Evolutionary conservation across 768 basidiomycete genomes (phyloP), one percentile per base, ranked within the genome.

Genomic region (Phylloporus sp.): DNA sequence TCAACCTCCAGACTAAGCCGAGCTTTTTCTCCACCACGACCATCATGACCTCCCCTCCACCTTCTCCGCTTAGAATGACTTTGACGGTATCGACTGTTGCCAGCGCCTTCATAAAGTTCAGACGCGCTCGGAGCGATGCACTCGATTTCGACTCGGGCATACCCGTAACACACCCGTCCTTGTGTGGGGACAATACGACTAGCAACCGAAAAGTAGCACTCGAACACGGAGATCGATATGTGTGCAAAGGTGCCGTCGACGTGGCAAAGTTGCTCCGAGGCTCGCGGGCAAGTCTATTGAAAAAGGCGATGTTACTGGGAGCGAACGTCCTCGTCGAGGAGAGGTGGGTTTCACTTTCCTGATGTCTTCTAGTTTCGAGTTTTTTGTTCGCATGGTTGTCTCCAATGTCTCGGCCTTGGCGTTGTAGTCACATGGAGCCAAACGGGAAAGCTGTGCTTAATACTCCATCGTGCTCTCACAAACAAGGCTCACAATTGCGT

Each of bases 271-370:
- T 89, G 13, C 66, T 89, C 39, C 67, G 81, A 11, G 76, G 72
- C 5, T 76, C 80, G 23, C 73, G 83, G 38, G 63, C 68, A 3
- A 64, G 68, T 33, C 60, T 86, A 45, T 56, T 81, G 42, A 74
- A 79, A 49, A 68, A 71, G 44, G 79, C 79, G 14, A 66, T 70
- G 42, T 53, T 58, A 9, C 52, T 76, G 17, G 82, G 79, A 14
- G 80, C 74, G 4, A 82, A 81, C 55, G 78, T 77, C 1, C 71
- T 89, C 44, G 75, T 82, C 3, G 79, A 87, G 33, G 86, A 89
- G 59, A 71, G 76, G 86, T 87, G 59, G 37, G 84, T 79, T 23
- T 38, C 24, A 9, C 9, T 2, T 27, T n/a, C 18, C 43, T 6
- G 6, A 1, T 27, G 3, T n/a, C 8, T 36, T 32, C 13, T 21